phyloP scores from a whole-genome alignment of 2,329 filamentous ascomycete genomes.

The Aspergillus eucalypticola region DNA sequence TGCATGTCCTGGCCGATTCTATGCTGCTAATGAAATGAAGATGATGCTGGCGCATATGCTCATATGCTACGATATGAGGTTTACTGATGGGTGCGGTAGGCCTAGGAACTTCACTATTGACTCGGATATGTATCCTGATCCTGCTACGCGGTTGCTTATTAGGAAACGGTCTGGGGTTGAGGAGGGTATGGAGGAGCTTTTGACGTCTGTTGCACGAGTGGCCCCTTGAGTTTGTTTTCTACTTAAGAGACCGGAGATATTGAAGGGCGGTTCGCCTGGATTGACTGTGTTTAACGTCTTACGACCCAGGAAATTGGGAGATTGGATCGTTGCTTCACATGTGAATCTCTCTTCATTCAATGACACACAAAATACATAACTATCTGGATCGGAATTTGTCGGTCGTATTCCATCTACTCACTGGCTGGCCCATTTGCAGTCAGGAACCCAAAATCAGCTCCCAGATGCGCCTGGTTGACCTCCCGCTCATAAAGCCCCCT shows the following conservation, averaged over 20 bases:
- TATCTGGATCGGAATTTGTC: too few relatives aligned
- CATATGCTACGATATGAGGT: not conserved
- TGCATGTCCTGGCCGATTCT: conserved; percentile 38
- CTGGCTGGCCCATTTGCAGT: conserved; percentile 24
- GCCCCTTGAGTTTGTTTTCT: too few relatives aligned
- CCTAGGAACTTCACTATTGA: not conserved
- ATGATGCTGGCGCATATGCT: conserved; percentile 19
- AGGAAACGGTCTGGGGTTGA: not conserved
- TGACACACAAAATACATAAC: too few relatives aligned
- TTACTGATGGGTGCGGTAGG: not conserved
- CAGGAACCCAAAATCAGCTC: conserved; percentile 43
- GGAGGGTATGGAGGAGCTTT: not conserved
- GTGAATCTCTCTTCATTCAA: too few relatives aligned
- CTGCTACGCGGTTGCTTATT: not conserved
- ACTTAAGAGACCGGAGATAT: too few relatives aligned
- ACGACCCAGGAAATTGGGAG: too few relatives aligned
- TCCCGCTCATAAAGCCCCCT: conserved; percentile 42
- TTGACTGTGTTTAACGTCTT: too few relatives aligned
- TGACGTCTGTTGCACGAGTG: too few relatives aligned
- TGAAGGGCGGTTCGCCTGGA: too few relatives aligned
- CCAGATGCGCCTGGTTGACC: conserved; percentile 46
- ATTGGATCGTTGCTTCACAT: too few relatives aligned
- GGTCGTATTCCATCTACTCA: not conserved
- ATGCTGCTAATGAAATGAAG: conserved; percentile 33
- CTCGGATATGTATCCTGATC: not conserved